Base-by-base conservation (phyloP, 495 filamentous ascomycete genomes). In the Hypoxylon perforatum region DNA sequence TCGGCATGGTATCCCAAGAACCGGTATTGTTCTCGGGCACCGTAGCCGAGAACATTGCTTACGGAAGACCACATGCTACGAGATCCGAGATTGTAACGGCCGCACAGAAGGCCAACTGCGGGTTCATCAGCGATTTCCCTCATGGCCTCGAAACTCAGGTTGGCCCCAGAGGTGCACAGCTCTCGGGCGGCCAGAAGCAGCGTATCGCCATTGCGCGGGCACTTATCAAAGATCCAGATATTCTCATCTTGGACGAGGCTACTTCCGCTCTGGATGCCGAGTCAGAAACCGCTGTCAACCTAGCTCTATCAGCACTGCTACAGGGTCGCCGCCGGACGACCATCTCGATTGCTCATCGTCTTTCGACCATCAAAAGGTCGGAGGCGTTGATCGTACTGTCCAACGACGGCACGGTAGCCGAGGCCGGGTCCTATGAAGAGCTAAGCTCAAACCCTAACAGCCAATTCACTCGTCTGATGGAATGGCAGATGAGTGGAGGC, bases 121-220 rank as follows among this genome's bases (percentile, higher is more conserved):
- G 89, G 52, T 99, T 99, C 73, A 97, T 99, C 77, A 87, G 88
- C 71, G 96, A 98, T 75, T 97, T 98, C 74, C 95, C 94, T 0
- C 93, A 98, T 58, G 95, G 95, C 6, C 86, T 99, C 9, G 94
- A 98, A 68, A 99, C 95, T 3, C 89, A 90, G 50, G 95, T 97
- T 8, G 95, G 95, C 48, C 91, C 95, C 15, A 88, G 95, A 38
- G 95, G 95, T 19, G 92, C 95, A 2, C 95, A 97, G 75, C 83
- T 99, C 6, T 97, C 93, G 7, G 95, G 95, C 33, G 95, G 95
- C 1, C 95, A 99, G 76, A 98, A 98, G 77, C 96, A 98, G 74
- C 91, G 95, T 57, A 97, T 99, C 70, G 96, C 95, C 21, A 98
- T 99, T 77, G 95, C 95, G 0, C 86, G 95, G 48, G 95, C 95